These are phyloP conservation scores for Pseudozyma sp. DNA, from an alignment of 1,284 basidiomycete species.

Conservation along the genomic window DNA sequence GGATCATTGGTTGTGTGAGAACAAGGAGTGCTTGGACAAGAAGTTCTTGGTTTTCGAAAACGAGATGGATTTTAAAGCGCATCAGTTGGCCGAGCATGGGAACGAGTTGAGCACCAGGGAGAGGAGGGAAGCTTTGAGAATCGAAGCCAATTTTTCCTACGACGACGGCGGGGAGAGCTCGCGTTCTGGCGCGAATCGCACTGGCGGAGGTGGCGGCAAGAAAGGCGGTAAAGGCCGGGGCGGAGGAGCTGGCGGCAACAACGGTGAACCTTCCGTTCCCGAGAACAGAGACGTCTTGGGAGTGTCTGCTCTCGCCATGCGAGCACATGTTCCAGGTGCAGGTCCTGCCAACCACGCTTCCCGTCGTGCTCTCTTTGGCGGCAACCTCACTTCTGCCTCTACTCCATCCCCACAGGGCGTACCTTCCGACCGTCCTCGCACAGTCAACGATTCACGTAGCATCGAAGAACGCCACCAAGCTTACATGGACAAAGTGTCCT, in stretches of 20 bases:
- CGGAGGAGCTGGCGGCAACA: constrained; percentile 1
- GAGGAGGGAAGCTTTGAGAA: constrained; percentile 80
- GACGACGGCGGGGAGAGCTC: constrained; percentile 72
- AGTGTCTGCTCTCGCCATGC: constrained; percentile 40
- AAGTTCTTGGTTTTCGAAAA: constrained; percentile 95
- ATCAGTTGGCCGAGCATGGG: constrained; percentile 88
- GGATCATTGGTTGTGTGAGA: constrained; percentile 81
- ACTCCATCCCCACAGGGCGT: constrained; percentile 30
- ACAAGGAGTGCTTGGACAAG: constrained; percentile 80
- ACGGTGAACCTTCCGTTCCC: not conserved
- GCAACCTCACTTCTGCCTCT: constrained; percentile 35
- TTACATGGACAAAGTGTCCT: constrained; percentile 78
- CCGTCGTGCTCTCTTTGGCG: constrained; percentile 47
- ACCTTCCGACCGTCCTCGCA: constrained; percentile 18
- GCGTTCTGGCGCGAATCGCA: constrained; percentile 9
- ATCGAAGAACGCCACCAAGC: constrained; percentile 74
- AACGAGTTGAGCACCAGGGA: constrained; percentile 82
- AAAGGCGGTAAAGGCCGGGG: constrained; percentile 25
- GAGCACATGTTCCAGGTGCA: constrained; percentile 70
- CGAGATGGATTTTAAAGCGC: constrained; percentile 88
- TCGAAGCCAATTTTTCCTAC: constrained; percentile 84
- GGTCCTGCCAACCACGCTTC: constrained; percentile 53
- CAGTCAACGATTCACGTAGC: constrained; percentile 74
- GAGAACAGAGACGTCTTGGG: constrained; percentile 37
- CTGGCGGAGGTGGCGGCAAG: constrained; percentile 8